Evolutionary conservation across 805 yeast species (phyloP), one percentile per base, ranked within the genome.

Genomic region (Kregervanrija pseudodelftensis): DNA sequence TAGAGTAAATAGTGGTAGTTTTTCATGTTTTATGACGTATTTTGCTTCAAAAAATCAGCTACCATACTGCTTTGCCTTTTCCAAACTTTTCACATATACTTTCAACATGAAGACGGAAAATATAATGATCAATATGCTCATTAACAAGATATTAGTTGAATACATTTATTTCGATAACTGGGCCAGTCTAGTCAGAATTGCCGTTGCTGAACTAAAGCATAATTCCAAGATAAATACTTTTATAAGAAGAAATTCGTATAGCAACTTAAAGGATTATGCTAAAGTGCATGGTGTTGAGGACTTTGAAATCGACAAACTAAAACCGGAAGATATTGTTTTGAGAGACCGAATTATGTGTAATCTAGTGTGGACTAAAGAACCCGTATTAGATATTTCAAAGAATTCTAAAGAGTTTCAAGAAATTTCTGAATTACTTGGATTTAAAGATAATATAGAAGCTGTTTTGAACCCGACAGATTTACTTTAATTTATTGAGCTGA

Each of bases 161-260:
- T 54, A 57, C 33, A 33, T 45, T n/a, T 57, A 44, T 37, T 61
- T 61, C 43, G 56, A 55, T 2, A 49, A 54, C 11, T 61, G 65
- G 64, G 43, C 48, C 5, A 42, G 46, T 8, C 31, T 59, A 5
- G 49, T 50, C 11, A 43, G 55, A 38, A 45, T 52, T 9, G 17
- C 54, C 30, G 51, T 44, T 31, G 34, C 49, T 31, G 40, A 48
- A 22, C 31, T 47, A 37, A 34, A 17, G 13, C 35, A 34, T 15
- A 43, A 39, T 11, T 47, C 49, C 11, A 44, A 43, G 9, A 41
- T 37, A 13, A 42, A 44, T 30, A 46, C 44, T 33, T 49, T 44
- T 32, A 37, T 55, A 7, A 14, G 37, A 28, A 14, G 32, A 1
- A 39, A 33, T 22, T 36, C 38, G 30, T 30, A 35, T 11, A 40